Conservation (phyloP, 768 basidiomycete species). For the Agrocybe pediades region DNA sequence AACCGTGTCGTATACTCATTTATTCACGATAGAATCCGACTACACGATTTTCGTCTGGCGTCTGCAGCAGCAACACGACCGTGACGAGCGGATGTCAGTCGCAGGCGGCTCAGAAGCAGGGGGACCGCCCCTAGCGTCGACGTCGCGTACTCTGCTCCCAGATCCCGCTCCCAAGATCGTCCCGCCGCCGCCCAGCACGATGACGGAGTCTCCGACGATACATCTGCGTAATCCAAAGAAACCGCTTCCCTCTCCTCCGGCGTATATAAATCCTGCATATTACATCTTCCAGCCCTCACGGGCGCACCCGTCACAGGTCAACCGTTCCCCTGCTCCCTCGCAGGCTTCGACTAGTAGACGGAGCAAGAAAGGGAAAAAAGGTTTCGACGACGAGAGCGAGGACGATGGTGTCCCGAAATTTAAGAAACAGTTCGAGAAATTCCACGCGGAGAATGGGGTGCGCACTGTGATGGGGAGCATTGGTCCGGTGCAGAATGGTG, state of each 20-base stretch:
- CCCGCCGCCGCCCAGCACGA: constrained; percentile 1
- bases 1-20: neutral
- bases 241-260: constrained; percentile 60
- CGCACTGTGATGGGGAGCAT: constrained; percentile 90
- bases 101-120: constrained; percentile 7
- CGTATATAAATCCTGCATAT: constrained; percentile 71
- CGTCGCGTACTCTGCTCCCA: constrained; percentile 21
- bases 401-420: constrained; percentile 59
- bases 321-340: constrained; percentile 38
- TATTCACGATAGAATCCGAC: constrained; percentile 61
- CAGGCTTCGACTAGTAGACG: constrained; percentile 42
- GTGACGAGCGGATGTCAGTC: constrained; percentile 9
- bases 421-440: constrained; percentile 80
- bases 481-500: constrained; percentile 87
- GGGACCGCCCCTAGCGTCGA: constrained; percentile 24
- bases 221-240: constrained; percentile 63
- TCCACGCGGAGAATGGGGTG: constrained; percentile 91
- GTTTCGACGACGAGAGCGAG: constrained; percentile 24
- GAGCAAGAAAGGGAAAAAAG: constrained; percentile 31
- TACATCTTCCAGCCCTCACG: constrained; percentile 61
- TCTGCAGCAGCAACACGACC: constrained; percentile 33
- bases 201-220: constrained; percentile 47
- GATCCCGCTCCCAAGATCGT: constrained; percentile 8
- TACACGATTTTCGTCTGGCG: constrained; percentile 87
- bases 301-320: constrained; percentile 26